Evolutionary conservation across 2,329 filamentous ascomycete genomes (phyloP), one percentile per base, ranked within the genome.

Genomic region (Pseudodiploospora longispora): DNA sequence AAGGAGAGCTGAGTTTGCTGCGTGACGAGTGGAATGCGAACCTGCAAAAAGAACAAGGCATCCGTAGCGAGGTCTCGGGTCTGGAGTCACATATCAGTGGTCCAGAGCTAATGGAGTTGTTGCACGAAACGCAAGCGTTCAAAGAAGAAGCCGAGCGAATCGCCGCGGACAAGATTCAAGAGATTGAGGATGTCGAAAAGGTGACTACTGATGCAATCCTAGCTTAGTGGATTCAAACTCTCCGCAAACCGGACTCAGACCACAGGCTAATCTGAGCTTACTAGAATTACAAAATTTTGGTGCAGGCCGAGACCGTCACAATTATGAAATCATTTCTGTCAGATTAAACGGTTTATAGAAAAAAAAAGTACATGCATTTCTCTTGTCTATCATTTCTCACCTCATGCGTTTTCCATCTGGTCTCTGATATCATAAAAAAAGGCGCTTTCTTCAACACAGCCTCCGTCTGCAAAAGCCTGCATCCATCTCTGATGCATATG

Each of bases 251-350:
- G 19, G 19, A 19, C 19, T 19, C 19, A 19, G 19, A 19, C 19
- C 19, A 19, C 19, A 19, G 19, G 19, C 19, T 47, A 39, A 45
- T 19, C 10, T 31, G 9, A 8, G 6, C 4, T 10, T 8, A 4
- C 6, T n/a, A 66, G 62, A 52, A 62, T 35, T 63, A 55, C 32
- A 55, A 50, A 28, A 50, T 50, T 10, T 43, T 53, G 3, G 47
- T 62, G 2, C 52, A 59, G 4, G 47, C 39, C 1, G 53, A 61
- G 37, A 60, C 55, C 0, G 12, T 54, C 30, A 55, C 46, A 28
- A 54, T 63, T 38, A 53, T 63, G 52, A 51, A 55, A 34, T 41
- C 41, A 30, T 44, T 50, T 27, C 32, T 47, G 44, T 41, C 32
- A 6, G 48, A 52, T 10, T 50, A 4, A 42, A 5, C 7, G 19